Evolutionary conservation across 768 basidiomycete species (phyloP).

Genomic region (Sporobolomyces phaffii): DNA sequence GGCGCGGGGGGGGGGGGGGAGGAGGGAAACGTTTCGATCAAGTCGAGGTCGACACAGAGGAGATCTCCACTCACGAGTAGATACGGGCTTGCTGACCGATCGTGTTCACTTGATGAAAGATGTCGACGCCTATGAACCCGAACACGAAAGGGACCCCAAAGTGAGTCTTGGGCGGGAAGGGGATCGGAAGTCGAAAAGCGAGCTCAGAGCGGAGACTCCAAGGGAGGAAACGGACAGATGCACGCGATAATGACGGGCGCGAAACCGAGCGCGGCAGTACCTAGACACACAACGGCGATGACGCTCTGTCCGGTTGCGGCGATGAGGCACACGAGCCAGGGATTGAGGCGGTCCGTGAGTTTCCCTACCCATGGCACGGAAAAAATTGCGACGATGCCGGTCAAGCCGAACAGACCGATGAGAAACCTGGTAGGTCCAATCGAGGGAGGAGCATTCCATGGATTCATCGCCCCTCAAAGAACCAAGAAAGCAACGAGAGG

Average conservation of each 20-base stretch:
- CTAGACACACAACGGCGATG: slow-evolving; percentile 62
- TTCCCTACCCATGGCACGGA: slow-evolving; percentile 43
- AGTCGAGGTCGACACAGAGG: no score
- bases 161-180: no score
- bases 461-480: no score
- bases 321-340: slow-evolving; percentile 67
- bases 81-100: slow-evolving; percentile 37
- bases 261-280: slow-evolving; percentile 63
- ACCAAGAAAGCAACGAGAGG: no score
- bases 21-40: no score
- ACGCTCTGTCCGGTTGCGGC: slow-evolving; percentile 50
- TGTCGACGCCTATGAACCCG: slow-evolving; percentile 21
- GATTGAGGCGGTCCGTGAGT: slow-evolving; percentile 52
- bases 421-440: slow-evolving; percentile 44
- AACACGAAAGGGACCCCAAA: no score
- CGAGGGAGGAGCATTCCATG: no score
- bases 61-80: no score
- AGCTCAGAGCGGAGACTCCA: no score
- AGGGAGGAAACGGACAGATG: slow-evolving; percentile 54
- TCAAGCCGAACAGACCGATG: slow-evolving; percentile 47
- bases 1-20: no score
- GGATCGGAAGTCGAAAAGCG: no score
- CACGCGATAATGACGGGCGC: slow-evolving; percentile 64
- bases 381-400: slow-evolving; percentile 46
- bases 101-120: slow-evolving; percentile 10